phyloP scores from a whole-genome alignment of 257 asterid species.

The Fraxinus excelsior region DNA sequence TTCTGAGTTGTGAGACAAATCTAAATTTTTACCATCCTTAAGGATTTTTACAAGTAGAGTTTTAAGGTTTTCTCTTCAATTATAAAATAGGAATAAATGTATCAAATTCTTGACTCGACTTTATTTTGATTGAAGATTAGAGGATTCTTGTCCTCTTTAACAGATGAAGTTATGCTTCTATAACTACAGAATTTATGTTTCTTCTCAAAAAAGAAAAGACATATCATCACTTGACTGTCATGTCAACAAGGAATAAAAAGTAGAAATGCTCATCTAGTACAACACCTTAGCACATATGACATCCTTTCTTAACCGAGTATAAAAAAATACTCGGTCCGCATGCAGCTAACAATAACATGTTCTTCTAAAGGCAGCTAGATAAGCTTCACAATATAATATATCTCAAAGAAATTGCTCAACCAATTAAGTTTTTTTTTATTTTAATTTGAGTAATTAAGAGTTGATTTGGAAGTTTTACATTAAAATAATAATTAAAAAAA shows the following conservation, averaged over 20 bases:
- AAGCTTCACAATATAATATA: background rate
- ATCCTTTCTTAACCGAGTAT: conserved; percentile 4
- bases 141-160: background rate
- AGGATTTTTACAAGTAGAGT: background rate
- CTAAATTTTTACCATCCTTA: background rate
- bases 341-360: background rate
- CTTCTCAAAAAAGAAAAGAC: background rate
- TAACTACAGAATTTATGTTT: background rate
- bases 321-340: background rate
- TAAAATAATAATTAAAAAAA: too few species aligned
- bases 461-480: too few species aligned
- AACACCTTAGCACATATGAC: background rate
- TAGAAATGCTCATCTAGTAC: background rate
- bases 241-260: background rate
- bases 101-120: background rate
- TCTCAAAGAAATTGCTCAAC: too few species aligned
- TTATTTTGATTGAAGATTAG: background rate
- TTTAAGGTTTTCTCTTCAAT: background rate
- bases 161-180: background rate
- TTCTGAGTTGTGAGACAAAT: background rate
- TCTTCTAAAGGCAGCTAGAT: background rate
- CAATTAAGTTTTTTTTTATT: too few species aligned
- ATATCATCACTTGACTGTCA: background rate
- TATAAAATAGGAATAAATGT: background rate
- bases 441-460: too few species aligned